Conservation (phyloP, 805 yeast species). For the Zygosaccharomyces siamensis region DNA sequence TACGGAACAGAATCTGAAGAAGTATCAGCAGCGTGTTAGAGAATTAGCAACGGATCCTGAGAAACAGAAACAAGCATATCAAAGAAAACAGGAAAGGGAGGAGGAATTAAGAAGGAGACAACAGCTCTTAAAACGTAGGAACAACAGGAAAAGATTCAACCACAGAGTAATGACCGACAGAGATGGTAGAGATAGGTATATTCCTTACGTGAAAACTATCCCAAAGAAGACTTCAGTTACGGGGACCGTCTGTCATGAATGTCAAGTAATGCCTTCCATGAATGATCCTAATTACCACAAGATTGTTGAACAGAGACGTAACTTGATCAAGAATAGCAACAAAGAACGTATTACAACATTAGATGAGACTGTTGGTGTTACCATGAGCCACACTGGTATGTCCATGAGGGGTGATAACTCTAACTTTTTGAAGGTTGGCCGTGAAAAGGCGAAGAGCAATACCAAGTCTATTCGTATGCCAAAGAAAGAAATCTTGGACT, state of each 20-base stretch:
- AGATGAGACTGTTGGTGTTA: constrained; percentile 79
- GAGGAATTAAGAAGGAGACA: constrained; percentile 36
- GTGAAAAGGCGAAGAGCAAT: constrained; percentile 44
- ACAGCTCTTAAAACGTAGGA: constrained; percentile 37
- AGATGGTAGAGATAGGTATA: constrained; percentile 44
- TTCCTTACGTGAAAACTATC: constrained; percentile 83
- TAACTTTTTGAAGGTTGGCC: constrained; percentile 53
- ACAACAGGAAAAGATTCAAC: constrained; percentile 33
- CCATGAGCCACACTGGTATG: constrained; percentile 82
- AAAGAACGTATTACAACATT: constrained; percentile 62
- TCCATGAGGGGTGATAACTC: constrained; percentile 70
- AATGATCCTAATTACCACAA: constrained; percentile 65
- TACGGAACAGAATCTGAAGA: constrained; percentile 74
- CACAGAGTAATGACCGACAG: constrained; percentile 38
- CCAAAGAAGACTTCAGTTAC: constrained; percentile 81
- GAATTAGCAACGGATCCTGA: constrained; percentile 37
- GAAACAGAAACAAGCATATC: constrained; percentile 35
- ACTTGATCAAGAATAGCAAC: constrained; percentile 44
- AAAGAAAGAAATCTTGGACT: constrained; percentile 81
- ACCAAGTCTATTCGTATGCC: constrained; percentile 89
- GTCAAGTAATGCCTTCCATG: constrained; percentile 78
- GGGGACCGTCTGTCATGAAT: constrained; percentile 90
- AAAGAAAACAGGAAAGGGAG: constrained; percentile 33
- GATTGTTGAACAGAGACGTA: constrained; percentile 54
- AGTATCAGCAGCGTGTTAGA: constrained; percentile 40